phyloP scores from a whole-genome alignment of 495 filamentous ascomycete species.

The Hypoxylon fuscum region DNA sequence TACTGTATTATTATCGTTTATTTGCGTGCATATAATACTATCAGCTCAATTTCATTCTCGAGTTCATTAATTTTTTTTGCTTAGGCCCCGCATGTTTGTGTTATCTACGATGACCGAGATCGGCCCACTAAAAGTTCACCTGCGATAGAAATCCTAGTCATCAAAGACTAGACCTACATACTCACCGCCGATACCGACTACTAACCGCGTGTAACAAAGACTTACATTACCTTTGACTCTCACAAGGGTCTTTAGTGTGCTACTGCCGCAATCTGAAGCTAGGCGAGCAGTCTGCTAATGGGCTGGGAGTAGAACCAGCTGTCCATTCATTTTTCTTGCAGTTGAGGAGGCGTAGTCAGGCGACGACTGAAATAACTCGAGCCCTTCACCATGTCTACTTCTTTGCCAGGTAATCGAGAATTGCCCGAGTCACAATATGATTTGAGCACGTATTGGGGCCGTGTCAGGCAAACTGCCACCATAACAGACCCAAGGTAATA shows the following conservation, averaged over 20 bases:
- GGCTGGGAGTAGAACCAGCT: slow-evolving; percentile 25
- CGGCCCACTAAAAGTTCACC: slow-evolving; percentile 30
- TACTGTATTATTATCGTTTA: too few relatives aligned
- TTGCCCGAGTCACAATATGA: slow-evolving; percentile 92
- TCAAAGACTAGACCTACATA: not conserved
- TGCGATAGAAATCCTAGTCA: not conserved
- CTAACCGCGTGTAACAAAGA: not conserved
- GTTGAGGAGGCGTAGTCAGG: not conserved
- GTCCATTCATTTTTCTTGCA: slow-evolving; percentile 14
- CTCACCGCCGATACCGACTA: not conserved
- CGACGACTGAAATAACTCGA: not conserved
- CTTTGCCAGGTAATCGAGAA: slow-evolving; percentile 84
- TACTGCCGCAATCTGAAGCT: not conserved
- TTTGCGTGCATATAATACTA: too few relatives aligned
- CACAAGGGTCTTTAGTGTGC: not conserved
- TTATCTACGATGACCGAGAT: slow-evolving; percentile 33
- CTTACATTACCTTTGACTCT: not conserved
- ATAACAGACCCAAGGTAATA: slow-evolving; percentile 96
- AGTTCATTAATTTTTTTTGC: not conserved
- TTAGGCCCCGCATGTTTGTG: slow-evolving; percentile 8
- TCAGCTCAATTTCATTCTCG: too few relatives aligned
- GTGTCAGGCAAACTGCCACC: slow-evolving; percentile 87
- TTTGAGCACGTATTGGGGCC: slow-evolving; percentile 91
- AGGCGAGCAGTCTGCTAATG: not conserved
- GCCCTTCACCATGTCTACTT: slow-evolving; percentile 76